These are phyloP conservation scores for Calocybe cyanea DNA, from an alignment of 768 basidiomycete species.

Conservation along the genomic window DNA sequence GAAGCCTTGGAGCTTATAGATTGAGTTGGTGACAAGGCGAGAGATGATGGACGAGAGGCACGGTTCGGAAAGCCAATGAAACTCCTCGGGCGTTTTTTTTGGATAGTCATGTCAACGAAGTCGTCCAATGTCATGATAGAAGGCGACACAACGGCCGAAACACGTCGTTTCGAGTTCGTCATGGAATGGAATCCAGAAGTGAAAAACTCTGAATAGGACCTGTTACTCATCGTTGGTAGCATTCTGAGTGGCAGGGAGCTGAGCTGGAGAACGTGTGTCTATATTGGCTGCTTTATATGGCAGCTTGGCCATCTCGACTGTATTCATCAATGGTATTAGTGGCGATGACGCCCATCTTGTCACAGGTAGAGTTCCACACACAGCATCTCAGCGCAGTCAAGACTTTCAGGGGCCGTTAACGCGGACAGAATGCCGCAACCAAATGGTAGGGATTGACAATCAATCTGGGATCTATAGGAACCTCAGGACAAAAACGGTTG, in stretches of 20 bases:
- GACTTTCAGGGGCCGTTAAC: constrained; percentile 9
- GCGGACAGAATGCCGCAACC: neutral
- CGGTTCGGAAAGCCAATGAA: constrained; percentile 17
- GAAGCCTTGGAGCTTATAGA: constrained; percentile 5
- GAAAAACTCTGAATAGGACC: constrained; percentile 45
- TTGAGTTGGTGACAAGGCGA: constrained; percentile 20
- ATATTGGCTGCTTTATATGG: constrained; percentile 5
- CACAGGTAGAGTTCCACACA: constrained; percentile 6
- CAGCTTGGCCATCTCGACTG: constrained; percentile 1
- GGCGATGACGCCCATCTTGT: constrained; percentile 14
- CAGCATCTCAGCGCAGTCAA: constrained; percentile 3
- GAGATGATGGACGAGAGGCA: constrained; percentile 25
- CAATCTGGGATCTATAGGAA: neutral
- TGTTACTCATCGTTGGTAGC: constrained; percentile 19
- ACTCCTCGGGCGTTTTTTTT: constrained; percentile 13
- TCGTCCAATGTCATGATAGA: constrained; percentile 1
- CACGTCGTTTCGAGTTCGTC: constrained; percentile 16
- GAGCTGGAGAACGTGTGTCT: constrained; percentile 5
- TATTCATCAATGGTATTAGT: constrained; percentile 7
- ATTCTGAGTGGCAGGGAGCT: constrained; percentile 12
- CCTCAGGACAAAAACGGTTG: neutral
- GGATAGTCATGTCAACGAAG: constrained; percentile 3
- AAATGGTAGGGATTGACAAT: neutral
- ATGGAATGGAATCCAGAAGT: constrained; percentile 42
- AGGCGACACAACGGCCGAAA: constrained; percentile 1